Evolutionary conservation across 495 filamentous ascomycete species (phyloP), one percentile per base, ranked within the genome.

Genomic region (Entonaema liquescens): DNA sequence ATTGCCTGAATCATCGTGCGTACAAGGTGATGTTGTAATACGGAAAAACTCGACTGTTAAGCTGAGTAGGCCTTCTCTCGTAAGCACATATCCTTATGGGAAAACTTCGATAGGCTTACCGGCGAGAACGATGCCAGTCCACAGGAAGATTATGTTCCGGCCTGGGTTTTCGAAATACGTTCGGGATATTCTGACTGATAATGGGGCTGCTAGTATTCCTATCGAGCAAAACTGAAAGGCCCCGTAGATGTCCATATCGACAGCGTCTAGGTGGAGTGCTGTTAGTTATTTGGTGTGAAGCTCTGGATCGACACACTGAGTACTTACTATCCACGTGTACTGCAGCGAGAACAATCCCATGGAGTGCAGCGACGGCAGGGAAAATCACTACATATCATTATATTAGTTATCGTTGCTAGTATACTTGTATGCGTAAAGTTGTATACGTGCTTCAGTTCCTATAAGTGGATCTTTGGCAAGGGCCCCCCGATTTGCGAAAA

Each of bases 211-310:
- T 9, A 90, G 66, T 29, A 88, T 85, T 33, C 86, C 88, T 53
- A 90, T 88, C 3, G 87, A 82, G 65, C 88, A 90, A 5, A 89
- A 73, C 67, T 90, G 87, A 53, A 90, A 88, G 19, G 87, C 86
- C 1, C 88, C 88, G 29, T 86, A 90, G 4, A 90, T 77, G 71
- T 90, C 88, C 87, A 90, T 87, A 69, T 90, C 88, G 19, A 89
- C 80, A 38, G 86, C 87, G 29, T 77, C 86, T 88, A 56, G 28
- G 33, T 29, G 33, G n/a, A 15, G 15, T 35, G 15, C 5, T 54
- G 68, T 76, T n/a, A 72, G 71, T 49, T 21, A 15, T 0, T 23
- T 47, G 29, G 0, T 17, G 6, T 17, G 21, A 29, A 70, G 6
- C 29, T 58, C 23, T 42, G 49, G 6, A 5, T 53, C 6, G 49